Conservation (phyloP, 2,329 filamentous ascomycete genomes). For the Metarhizium sp. region DNA sequence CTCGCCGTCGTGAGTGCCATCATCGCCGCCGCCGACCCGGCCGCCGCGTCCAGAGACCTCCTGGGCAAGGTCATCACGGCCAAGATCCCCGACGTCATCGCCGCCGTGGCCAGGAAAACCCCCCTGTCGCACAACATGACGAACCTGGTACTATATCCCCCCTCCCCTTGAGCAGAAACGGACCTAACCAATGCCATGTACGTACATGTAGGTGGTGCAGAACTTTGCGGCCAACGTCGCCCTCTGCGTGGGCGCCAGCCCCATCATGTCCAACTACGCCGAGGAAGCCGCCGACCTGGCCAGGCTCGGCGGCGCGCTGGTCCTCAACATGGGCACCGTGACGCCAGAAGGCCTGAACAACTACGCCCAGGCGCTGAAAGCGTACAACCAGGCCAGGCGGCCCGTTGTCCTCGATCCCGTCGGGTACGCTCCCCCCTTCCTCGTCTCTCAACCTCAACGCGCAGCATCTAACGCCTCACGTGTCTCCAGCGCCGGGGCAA, state of each 20-base stretch:
- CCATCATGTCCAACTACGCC: constrained; percentile 88
- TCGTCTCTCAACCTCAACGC: neutral
- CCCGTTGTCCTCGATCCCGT: constrained; percentile 86
- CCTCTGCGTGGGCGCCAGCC: constrained; percentile 73
- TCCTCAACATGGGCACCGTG: constrained; percentile 93
- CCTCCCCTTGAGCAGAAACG: too few species aligned
- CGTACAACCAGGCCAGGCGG: constrained; percentile 69
- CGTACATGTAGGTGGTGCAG: constrained; percentile 55
- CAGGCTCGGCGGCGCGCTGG: constrained; percentile 63
- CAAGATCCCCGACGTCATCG: constrained; percentile 40
- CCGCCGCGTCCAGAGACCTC: constrained; percentile 51
- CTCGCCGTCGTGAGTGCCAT: constrained; percentile 87
- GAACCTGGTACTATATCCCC: constrained; percentile 50
- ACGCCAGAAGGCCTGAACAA: constrained; percentile 64
- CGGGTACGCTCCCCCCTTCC: constrained; percentile 37
- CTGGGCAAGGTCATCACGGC: constrained; percentile 38
- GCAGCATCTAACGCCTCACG: neutral
- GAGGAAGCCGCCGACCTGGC: constrained; percentile 77
- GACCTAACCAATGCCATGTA: too few species aligned
- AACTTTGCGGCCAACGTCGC: constrained; percentile 92
- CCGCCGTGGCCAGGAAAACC: constrained; percentile 48
- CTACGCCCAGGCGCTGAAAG: constrained; percentile 63
- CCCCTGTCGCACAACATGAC: constrained; percentile 96
- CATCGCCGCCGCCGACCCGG: constrained; percentile 61
- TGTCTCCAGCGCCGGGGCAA: constrained; percentile 60